Base-by-base conservation (phyloP, 345 rosid species). In the Gossypium australe region DNA sequence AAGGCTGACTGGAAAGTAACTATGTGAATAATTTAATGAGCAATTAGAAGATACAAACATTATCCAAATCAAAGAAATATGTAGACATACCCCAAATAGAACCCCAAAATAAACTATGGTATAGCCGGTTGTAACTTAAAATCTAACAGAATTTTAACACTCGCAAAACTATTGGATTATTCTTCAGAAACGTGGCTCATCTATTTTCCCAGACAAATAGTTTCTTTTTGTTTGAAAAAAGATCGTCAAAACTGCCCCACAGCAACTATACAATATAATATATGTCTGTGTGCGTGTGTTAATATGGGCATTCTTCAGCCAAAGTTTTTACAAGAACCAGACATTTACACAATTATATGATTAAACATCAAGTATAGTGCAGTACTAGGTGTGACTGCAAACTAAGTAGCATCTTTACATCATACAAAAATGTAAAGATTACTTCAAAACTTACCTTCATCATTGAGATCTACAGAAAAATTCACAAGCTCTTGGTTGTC, bases 401-500 rank as follows among this genome's bases (percentile, higher is more conserved):
- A 25, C 13, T 49, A 17, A n/a, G 25, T 41, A 63, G 47, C 67
- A 63, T 20, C 14, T 67, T 67, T 47, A 13, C 56, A 13, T 25
- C 13, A 48, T 25, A 67, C 16, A 8, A 24, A 14, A 47, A 47
- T 7, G 7, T 45, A 11, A 66, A 45, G 9, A 45, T 12, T 18
- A 52, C 22, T 12, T 18, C 3, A 18, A n/a, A 72, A 16, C 75
- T 72, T 72, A 72, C 75, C 58, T 58, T 58, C 55, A 44, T 72
- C 55, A 58, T 57, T 72, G 24, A 58, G 75, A 56, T 72, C 75
- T 2, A 57, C 66, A 43, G 34, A 56, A 58, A 72, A 55, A 20
- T 56, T 72, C 27, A 4, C 64, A 29, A 34, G 29, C 59, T 72
- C 52, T 24, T 72, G 88, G 65, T 86, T 80, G 70, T 85, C 86